These are phyloP conservation scores for Arthrobotrys musiformis DNA, from an alignment of 2,329 filamentous ascomycete species.

Conservation along the genomic window DNA sequence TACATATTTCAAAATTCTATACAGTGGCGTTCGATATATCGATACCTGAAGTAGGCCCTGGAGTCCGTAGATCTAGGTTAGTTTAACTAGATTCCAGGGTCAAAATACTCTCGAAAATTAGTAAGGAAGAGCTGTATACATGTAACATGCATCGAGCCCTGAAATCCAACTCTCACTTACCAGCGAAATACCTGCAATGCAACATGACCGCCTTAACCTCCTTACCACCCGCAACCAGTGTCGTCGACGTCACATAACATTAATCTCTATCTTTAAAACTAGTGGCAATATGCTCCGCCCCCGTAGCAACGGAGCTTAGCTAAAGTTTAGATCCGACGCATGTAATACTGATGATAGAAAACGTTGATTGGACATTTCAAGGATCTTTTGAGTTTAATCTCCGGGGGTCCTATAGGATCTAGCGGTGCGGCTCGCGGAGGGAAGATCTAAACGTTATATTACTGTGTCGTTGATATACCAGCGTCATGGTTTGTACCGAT, in stretches of 20 bases:
- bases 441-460: conserved; percentile 1
- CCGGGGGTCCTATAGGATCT: background rate
- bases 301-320: background rate
- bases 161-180: too few species aligned
- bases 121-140: too few species aligned
- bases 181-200: background rate
- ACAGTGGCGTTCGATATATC: too few species aligned
- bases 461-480: background rate
- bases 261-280: too few species aligned
- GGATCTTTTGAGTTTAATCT: too few species aligned
- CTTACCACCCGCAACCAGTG: background rate
- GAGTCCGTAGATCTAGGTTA: too few species aligned
- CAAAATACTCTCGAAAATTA: too few species aligned
- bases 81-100: too few species aligned
- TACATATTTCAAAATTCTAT: too few species aligned
- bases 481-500: background rate
- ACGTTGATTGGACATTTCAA: background rate
- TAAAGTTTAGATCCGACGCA: background rate
- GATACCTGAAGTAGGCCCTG: too few species aligned
- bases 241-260: background rate
- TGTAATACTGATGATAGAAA: background rate
- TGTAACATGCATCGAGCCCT: background rate
- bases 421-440: background rate
- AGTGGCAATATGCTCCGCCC: background rate
- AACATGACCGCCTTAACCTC: background rate